Conservation (phyloP, 2,329 filamentous ascomycete species). For the Plectosphaerella sp. region DNA sequence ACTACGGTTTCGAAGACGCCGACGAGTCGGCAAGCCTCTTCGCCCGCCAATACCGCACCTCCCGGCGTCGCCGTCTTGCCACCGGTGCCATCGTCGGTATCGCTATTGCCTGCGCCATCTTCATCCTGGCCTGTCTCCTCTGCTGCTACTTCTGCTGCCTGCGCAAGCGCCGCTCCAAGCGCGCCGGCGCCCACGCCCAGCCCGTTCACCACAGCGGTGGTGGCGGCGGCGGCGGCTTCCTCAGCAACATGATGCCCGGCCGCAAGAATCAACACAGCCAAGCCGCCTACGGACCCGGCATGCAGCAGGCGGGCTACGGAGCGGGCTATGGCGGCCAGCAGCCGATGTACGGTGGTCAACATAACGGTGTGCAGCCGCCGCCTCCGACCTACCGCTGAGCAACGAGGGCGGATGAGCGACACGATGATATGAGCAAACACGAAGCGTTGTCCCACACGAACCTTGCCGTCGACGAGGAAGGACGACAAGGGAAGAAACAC, state of each 20-base stretch:
- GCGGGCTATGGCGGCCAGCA: not conserved
- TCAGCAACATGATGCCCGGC: not conserved
- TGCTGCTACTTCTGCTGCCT: constrained; percentile 13
- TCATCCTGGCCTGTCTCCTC: constrained; percentile 8
- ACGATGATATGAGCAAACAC: too few relatives aligned
- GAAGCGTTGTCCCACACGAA: too few relatives aligned
- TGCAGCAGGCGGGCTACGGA: not conserved
- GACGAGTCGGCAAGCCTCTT: not conserved
- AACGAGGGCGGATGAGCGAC: too few relatives aligned
- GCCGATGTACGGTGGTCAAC: not conserved
- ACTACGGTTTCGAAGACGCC: not conserved
- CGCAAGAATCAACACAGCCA: not conserved
- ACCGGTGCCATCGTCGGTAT: constrained; percentile 11
- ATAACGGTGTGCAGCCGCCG: not conserved
- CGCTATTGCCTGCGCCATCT: constrained; percentile 10
- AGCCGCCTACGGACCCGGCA: not conserved
- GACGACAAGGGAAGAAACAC: too few relatives aligned
- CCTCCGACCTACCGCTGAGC: not conserved
- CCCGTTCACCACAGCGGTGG: not conserved
- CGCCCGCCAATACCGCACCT: constrained; percentile 1
- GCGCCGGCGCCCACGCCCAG: not conserved
- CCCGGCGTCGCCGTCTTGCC: constrained; percentile 11
- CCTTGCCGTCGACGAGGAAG: too few relatives aligned
- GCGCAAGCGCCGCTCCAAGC: constrained; percentile 4
- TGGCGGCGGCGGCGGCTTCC: not conserved